phyloP scores from a whole-genome alignment of 1,284 basidiomycete species.

The Austroboletus novae-zelandiae region DNA sequence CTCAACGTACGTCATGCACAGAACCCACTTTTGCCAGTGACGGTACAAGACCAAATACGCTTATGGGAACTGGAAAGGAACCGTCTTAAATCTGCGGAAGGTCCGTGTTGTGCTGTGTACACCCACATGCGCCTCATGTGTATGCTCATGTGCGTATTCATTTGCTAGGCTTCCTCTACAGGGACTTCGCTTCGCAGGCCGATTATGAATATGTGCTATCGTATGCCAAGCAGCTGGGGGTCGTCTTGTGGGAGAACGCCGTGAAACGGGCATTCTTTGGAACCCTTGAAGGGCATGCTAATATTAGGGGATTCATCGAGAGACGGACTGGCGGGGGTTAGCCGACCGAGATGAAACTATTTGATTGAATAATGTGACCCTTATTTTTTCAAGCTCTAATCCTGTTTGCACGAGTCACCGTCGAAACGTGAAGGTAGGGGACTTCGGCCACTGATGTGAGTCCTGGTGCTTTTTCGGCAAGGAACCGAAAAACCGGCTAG shows the following conservation, averaged over 20 bases:
- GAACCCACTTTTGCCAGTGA: conserved; percentile 90
- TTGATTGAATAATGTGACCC: too few relatives aligned
- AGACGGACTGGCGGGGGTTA: conserved; percentile 46
- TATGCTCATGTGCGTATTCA: conserved; percentile 14
- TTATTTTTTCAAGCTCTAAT: too few relatives aligned
- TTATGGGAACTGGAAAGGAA: conserved; percentile 98
- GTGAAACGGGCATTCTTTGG: conserved; percentile 81
- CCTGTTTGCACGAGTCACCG: too few relatives aligned
- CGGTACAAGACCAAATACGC: conserved; percentile 97
- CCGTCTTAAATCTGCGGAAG: conserved; percentile 83
- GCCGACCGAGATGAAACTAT: not conserved
- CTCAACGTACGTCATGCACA: conserved; percentile 34
- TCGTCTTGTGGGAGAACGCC: conserved; percentile 77
- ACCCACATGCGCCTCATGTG: conserved; percentile 4
- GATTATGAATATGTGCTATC: conserved; percentile 87
- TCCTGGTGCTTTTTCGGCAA: not conserved
- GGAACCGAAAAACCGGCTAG: not conserved
- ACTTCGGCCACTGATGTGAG: too few relatives aligned
- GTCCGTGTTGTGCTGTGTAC: conserved; percentile 41
- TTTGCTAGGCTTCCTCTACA: conserved; percentile 78
- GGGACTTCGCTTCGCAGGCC: conserved; percentile 79
- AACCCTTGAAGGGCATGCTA: conserved; percentile 73
- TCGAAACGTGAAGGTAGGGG: too few relatives aligned
- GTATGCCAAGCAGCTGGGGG: conserved; percentile 81
- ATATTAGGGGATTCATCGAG: conserved; percentile 79